These are phyloP conservation scores for Alternaria sp. DNA, from an alignment of 2,329 filamentous ascomycete genomes.

Conservation along the genomic window DNA sequence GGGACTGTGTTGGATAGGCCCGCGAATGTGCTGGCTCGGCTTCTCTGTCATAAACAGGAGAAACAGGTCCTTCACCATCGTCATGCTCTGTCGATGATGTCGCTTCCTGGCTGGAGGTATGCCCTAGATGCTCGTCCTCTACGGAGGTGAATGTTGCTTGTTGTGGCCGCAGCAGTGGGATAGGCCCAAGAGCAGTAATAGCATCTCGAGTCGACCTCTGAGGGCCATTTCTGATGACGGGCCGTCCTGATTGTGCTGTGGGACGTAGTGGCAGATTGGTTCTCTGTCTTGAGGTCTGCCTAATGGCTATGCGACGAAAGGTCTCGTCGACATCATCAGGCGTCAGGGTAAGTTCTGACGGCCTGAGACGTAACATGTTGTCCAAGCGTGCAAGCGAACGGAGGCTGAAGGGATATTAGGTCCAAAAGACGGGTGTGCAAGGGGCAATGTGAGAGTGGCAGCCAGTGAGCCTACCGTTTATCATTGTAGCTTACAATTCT, in stretches of 20 bases:
- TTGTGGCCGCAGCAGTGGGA: constrained; percentile 40
- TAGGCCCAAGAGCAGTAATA: constrained; percentile 35
- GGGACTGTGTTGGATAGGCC: background rate
- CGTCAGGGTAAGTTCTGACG: constrained; percentile 50
- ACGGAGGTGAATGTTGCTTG: constrained; percentile 31
- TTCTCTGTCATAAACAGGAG: constrained; percentile 11
- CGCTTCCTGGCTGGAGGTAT: constrained; percentile 3
- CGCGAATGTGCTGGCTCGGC: background rate
- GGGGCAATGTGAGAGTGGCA: background rate
- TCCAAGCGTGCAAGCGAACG: constrained; percentile 14
- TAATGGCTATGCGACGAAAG: constrained; percentile 42
- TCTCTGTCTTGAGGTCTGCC: constrained; percentile 26
- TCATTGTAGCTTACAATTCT: background rate
- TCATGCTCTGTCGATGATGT: constrained; percentile 2
- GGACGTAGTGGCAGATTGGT: constrained; percentile 13
- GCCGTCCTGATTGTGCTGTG: constrained; percentile 24
- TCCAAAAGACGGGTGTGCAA: constrained; percentile 21
- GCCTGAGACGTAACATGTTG: constrained; percentile 48
- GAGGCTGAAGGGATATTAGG: constrained; percentile 19
- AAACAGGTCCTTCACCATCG: constrained; percentile 12
- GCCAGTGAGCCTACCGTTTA: background rate
- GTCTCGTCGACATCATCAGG: constrained; percentile 50
- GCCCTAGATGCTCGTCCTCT: constrained; percentile 25
- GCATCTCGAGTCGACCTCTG: constrained; percentile 44
- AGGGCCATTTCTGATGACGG: constrained; percentile 41